Conservation (phyloP, 805 yeast species). For the Candida boleticola region DNA sequence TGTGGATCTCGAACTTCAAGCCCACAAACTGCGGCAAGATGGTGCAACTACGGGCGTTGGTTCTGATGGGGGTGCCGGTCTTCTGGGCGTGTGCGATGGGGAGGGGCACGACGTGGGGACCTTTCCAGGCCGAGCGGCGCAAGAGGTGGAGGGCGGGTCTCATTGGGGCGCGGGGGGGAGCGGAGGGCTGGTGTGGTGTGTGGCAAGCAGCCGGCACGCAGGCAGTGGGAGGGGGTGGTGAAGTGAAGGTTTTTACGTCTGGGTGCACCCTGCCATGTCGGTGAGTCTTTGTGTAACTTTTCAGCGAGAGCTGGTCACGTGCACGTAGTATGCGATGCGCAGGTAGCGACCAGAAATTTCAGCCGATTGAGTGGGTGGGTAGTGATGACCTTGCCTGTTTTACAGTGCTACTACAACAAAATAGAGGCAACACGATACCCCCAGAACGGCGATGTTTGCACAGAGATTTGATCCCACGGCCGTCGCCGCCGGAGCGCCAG, state of each 20-base stretch:
- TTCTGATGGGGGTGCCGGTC: constrained; percentile 82
- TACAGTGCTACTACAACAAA: no score
- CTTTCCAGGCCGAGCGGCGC: constrained; percentile 47
- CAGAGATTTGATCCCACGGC: constrained; percentile 57
- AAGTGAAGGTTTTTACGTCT: background rate
- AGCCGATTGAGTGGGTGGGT: no score
- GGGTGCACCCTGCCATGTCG: no score
- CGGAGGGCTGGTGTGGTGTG: background rate
- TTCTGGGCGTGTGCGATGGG: constrained; percentile 86
- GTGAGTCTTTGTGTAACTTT: no score
- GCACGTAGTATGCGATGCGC: no score
- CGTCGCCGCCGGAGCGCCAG: constrained; percentile 1
- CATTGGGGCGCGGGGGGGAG: constrained; percentile 19
- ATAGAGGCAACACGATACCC: no score
- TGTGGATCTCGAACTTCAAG: constrained; percentile 88
- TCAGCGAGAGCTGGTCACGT: no score
- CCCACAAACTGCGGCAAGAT: constrained; percentile 96
- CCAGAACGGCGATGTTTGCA: constrained; percentile 79
- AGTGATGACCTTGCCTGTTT: no score
- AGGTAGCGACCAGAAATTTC: no score
- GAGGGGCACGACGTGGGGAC: constrained; percentile 91
- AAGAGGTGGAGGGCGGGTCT: constrained; percentile 31
- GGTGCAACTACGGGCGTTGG: constrained; percentile 95
- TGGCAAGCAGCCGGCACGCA: background rate
- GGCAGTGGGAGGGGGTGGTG: background rate